Percentiles rank a stretch among this genome's conserved stretches.
phyloP scores from a whole-genome alignment of 768 basidiomycete genomes.

The Goffeauzyma gilvescens region DNA sequence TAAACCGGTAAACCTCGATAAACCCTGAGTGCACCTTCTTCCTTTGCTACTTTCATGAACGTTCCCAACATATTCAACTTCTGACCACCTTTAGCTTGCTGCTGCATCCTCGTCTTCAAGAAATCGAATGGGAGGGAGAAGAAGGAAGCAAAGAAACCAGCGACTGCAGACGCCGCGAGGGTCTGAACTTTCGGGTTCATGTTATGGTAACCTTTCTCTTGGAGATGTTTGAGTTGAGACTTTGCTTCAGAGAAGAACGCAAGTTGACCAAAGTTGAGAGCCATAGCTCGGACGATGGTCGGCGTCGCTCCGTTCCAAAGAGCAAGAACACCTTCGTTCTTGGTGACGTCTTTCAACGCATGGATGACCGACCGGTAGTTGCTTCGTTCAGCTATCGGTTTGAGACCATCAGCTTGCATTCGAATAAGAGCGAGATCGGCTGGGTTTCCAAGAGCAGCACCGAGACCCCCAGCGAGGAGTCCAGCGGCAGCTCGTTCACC shows the following conservation, averaged over 20 bases:
- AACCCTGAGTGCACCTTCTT: constrained; percentile 8
- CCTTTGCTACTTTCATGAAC: constrained; percentile 9
- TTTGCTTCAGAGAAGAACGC: constrained; percentile 13
- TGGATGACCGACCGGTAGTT: constrained; percentile 12
- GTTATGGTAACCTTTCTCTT: constrained; percentile 2
- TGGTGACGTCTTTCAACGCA: constrained; percentile 8
- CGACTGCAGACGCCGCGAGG: constrained; percentile 6
- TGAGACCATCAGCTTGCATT: constrained; percentile 13
- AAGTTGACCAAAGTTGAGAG: constrained; percentile 14
- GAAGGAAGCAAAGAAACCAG: constrained; percentile 13
- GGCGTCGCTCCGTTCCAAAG: constrained; percentile 9
- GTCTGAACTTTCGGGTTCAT: constrained; percentile 2
- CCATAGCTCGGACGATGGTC: constrained; percentile 11
- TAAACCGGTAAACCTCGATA: constrained; percentile 11
- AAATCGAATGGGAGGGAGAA: constrained; percentile 14
- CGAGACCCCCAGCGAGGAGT: constrained; percentile 9
- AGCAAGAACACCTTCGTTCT: constrained; percentile 8
- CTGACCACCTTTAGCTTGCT: constrained; percentile 5
- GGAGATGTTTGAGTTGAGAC: constrained; percentile 6
- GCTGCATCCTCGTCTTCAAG: constrained; percentile 11
- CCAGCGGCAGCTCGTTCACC: constrained; percentile 9
- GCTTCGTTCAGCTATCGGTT: constrained; percentile 6
- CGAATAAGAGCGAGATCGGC: constrained; percentile 11
- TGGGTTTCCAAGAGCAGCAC: constrained; percentile 11
- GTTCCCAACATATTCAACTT: constrained; percentile 8